Percentiles rank a stretch among this genome's conserved stretches.
Conservation (phyloP, 352 stramenopile species). For the Phytophthora chlamydospora region DNA sequence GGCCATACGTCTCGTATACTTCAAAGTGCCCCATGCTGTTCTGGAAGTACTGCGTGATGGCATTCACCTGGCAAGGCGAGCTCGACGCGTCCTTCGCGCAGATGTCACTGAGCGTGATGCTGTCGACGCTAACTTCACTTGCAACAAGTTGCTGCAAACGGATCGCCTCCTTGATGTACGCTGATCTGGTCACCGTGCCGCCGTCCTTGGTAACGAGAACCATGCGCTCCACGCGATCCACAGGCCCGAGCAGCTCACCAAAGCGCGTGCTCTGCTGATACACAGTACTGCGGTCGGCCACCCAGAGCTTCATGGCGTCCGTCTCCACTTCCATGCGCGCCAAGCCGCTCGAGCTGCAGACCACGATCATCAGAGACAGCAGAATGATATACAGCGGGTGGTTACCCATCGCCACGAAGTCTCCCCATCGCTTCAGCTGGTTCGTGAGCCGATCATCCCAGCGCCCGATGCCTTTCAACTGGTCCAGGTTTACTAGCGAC, state of each 20-base stretch:
- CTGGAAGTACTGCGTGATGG: constrained; percentile 73
- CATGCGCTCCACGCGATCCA: constrained; percentile 60
- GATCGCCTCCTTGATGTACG: constrained; percentile 64
- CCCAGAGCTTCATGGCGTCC: constrained; percentile 65
- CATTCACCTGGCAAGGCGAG: constrained; percentile 55
- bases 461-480: constrained; percentile 36
- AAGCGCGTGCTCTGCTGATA: constrained; percentile 56
- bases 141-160: constrained; percentile 50
- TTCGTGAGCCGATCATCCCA: constrained; percentile 46
- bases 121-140: constrained; percentile 22
- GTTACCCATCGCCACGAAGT: constrained; percentile 51
- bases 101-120: constrained; percentile 49
- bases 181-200: constrained; percentile 45
- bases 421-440: constrained; percentile 51
- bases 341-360: constrained; percentile 48
- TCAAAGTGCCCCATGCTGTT: constrained; percentile 61
- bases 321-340: constrained; percentile 52
- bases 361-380: constrained; percentile 44
- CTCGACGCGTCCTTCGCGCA: constrained; percentile 61
- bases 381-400: constrained; percentile 56
- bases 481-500: constrained; percentile 29
- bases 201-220: constrained; percentile 68
- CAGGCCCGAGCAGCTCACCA: constrained; percentile 55
- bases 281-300: constrained; percentile 43
- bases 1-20: constrained; percentile 51